These are phyloP conservation scores for Chaetomium strumarium DNA, from an alignment of 2,329 filamentous ascomycete species.

Conservation along the genomic window DNA sequence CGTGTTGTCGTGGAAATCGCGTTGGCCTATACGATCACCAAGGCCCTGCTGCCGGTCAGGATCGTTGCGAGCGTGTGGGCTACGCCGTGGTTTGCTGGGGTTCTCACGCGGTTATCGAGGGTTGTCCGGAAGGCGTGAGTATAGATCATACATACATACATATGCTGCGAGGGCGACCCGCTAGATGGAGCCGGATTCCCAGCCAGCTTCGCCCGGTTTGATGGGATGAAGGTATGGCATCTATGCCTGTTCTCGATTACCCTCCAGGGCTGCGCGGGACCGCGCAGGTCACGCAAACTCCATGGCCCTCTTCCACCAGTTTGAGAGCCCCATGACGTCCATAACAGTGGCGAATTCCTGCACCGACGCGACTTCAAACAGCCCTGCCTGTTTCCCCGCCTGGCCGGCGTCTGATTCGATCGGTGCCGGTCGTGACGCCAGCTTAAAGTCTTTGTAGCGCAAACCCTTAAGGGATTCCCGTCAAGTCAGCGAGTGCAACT, in stretches of 20 bases:
- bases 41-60: constrained; percentile 71
- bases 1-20: constrained; percentile 65
- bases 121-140: constrained; percentile 23
- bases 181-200: no score
- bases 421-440: constrained; percentile 47
- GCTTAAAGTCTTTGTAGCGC: constrained; percentile 67
- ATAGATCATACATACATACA: not conserved
- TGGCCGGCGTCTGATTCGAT: constrained; percentile 13
- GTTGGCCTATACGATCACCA: constrained; percentile 86
- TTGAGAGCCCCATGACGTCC: constrained; percentile 50
- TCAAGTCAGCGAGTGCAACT: not conserved
- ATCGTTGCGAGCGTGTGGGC: constrained; percentile 77
- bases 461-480: constrained; percentile 44
- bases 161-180: not conserved
- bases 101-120: constrained; percentile 42
- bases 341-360: constrained; percentile 59
- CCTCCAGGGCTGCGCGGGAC: not conserved
- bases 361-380: constrained; percentile 56
- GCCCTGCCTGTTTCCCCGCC: constrained; percentile 23
- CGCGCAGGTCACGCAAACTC: constrained; percentile 37
- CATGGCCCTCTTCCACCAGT: constrained; percentile 67
- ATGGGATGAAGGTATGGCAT: no score
- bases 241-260: no score
- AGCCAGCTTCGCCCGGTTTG: no score
- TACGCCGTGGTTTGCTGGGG: constrained; percentile 84